Base-by-base conservation (phyloP, 2,329 filamentous ascomycete genomes). In the Lachnellula suecica region DNA sequence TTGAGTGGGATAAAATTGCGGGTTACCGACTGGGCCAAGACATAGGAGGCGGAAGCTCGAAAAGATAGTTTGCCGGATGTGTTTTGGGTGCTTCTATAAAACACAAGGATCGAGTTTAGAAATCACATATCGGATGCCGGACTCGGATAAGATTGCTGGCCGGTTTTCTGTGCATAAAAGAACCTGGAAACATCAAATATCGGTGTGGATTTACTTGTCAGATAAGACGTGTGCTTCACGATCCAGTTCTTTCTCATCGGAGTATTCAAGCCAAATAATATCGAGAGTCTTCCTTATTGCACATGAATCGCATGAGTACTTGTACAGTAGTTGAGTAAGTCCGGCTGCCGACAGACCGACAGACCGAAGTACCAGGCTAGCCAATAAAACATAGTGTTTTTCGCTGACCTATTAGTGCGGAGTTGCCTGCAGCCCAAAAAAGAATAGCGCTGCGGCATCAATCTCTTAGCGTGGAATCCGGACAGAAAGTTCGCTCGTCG, bases 1-100 rank as follows among this genome's bases (percentile, higher is more conserved):
- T 99, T 63, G 94, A 99, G 74, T 99, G 94, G 94, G 93, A 99
- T 72, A 97, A 96, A 78, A 90, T 99, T 61, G 88, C 90, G 42
- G 91, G 91, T 62, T 99, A 99, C 75, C 81, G 91, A 55, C 77
- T 96, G 62, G 88, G 89, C 23, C 87, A 91, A 71, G 88, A 90
- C 67, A 89, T 91, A 70, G 85, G 86, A 17, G 86, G 87, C 45
- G 84, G 84, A 48, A 83, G 83, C 62, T 75, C 76, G 44, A 77
- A 75, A 67, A 73, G 76, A 70, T 83, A 74, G 54, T 29, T n/a
- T 22, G 8, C 37, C 29, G 29, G 17, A 40, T 4, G 20, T 10
- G 11, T 9, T 11, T 19, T 22, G 13, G 20, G 19, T 20, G 7
- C 19, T 40, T 40, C 20, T 19, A 40, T 19, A 23, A 20, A 40